Evolutionary conservation across 257 asterid genomes (phyloP).

Genomic region (Solanum commersonii): DNA sequence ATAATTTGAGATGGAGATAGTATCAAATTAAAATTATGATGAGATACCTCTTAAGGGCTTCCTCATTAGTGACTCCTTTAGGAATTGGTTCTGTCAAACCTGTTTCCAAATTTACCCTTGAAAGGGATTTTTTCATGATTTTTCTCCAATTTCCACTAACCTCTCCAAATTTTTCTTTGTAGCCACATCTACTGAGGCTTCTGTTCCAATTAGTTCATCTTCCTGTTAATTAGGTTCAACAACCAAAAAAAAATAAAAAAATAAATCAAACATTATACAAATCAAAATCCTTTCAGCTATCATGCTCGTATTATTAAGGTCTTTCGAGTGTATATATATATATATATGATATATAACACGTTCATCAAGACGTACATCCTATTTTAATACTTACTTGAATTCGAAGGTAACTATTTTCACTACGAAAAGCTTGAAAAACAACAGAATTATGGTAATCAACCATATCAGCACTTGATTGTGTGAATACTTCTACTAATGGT

Average conservation of each 20-base stretch:
- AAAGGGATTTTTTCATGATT: conserved; percentile 17
- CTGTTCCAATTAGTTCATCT: conserved; percentile 32
- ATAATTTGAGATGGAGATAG: not conserved
- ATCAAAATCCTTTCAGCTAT: not conserved
- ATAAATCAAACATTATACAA: not conserved
- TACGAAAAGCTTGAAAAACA: conserved; percentile 24
- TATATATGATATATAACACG: not conserved
- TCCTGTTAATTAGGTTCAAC: conserved; percentile 17
- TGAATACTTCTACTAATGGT: conserved; percentile 30
- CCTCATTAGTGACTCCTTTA: conserved; percentile 28
- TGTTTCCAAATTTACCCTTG: conserved; percentile 29
- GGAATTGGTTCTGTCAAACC: conserved; percentile 29
- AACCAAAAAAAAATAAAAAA: not conserved
- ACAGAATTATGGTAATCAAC: conserved; percentile 32
- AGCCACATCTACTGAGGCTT: conserved; percentile 33
- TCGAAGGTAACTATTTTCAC: conserved; percentile 28
- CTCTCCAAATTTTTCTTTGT: conserved; percentile 33
- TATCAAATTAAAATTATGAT: not conserved
- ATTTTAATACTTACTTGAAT: conserved; percentile 15
- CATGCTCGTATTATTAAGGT: not conserved
- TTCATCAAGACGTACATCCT: not conserved
- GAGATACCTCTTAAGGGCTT: conserved; percentile 29
- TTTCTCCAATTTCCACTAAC: conserved; percentile 25
- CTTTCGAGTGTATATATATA: too few relatives aligned
- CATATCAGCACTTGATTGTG: conserved; percentile 38